phyloP scores from a whole-genome alignment of 202 grass and related monocot genomes.

The Elaeis oleifera region DNA sequence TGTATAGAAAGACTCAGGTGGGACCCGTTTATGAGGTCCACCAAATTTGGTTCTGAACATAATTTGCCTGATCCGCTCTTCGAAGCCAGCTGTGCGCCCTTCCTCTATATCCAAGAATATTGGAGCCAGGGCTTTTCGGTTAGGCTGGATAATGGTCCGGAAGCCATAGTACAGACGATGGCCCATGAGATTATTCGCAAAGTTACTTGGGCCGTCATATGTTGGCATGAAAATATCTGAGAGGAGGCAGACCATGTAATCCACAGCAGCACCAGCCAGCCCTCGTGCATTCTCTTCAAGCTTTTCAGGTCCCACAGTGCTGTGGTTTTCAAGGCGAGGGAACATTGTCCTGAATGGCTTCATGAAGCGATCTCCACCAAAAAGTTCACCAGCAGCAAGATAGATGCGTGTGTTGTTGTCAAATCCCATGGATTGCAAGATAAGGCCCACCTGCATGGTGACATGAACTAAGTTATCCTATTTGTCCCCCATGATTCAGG shows the following conservation, averaged over 20 bases:
- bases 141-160: constrained; percentile 64
- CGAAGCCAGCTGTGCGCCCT: constrained; percentile 43
- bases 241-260: constrained; percentile 97
- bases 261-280: constrained; percentile 76
- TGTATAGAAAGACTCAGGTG: constrained; percentile 73
- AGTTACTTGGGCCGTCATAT: constrained; percentile 93
- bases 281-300: constrained; percentile 81
- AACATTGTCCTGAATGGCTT: constrained; percentile 63
- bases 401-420: constrained; percentile 59
- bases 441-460: constrained; percentile 43
- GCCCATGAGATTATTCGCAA: constrained; percentile 94
- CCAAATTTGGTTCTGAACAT: constrained; percentile 70
- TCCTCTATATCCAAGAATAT: constrained; percentile 76
- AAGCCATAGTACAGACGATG: constrained; percentile 90
- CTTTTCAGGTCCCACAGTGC: constrained; percentile 56
- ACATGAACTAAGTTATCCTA: constrained; percentile 5
- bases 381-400: constrained; percentile 68
- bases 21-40: constrained; percentile 57
- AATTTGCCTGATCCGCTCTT: constrained; percentile 53
- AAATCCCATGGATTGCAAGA: constrained; percentile 51
- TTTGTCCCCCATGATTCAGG: not conserved
- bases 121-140: constrained; percentile 76
- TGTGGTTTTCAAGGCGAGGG: constrained; percentile 68
- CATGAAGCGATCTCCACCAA: constrained; percentile 67
- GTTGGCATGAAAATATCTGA: constrained; percentile 94